Conservation (phyloP, 352 stramenopile species). For the Pythium brassicae region DNA sequence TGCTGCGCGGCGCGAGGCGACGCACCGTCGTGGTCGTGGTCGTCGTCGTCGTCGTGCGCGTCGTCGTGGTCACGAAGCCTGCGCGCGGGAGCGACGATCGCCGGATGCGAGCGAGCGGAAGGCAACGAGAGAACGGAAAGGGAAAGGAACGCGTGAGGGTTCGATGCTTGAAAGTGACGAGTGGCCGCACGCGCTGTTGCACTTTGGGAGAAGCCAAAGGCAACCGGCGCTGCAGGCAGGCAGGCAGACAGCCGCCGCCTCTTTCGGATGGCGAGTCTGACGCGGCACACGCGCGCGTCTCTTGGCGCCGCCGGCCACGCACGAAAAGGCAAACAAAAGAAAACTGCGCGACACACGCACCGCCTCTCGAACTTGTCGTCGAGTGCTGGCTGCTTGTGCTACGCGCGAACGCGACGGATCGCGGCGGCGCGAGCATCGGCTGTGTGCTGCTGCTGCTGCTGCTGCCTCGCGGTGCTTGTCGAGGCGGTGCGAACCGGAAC, state of each 20-base stretch:
- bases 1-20: not conserved
- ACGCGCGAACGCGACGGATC: constrained; percentile 3
- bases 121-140: not conserved
- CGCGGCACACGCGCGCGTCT: not conserved
- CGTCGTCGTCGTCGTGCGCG: constrained; percentile 17
- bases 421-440: not conserved
- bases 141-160: not conserved
- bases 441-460: not conserved
- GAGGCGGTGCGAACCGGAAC: too few relatives aligned
- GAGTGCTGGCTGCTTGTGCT: not conserved
- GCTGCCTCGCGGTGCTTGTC: too few relatives aligned
- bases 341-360: not conserved
- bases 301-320: not conserved
- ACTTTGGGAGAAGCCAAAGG: too few relatives aligned
- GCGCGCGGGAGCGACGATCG: constrained; percentile 28
- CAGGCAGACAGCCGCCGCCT: too few relatives aligned
- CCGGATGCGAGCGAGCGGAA: constrained; percentile 22
- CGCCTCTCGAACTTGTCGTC: not conserved
- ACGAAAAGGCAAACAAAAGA: not conserved
- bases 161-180: too few relatives aligned
- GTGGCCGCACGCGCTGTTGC: too few relatives aligned
- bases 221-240: too few relatives aligned
- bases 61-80: constrained; percentile 23
- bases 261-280: not conserved
- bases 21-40: constrained; percentile 18